A percentile compares a stretch with the other conserved stretches of the same genome.
phyloP scores from a whole-genome alignment of 2,329 filamentous ascomycete species.

The Calonectria pteridis region DNA sequence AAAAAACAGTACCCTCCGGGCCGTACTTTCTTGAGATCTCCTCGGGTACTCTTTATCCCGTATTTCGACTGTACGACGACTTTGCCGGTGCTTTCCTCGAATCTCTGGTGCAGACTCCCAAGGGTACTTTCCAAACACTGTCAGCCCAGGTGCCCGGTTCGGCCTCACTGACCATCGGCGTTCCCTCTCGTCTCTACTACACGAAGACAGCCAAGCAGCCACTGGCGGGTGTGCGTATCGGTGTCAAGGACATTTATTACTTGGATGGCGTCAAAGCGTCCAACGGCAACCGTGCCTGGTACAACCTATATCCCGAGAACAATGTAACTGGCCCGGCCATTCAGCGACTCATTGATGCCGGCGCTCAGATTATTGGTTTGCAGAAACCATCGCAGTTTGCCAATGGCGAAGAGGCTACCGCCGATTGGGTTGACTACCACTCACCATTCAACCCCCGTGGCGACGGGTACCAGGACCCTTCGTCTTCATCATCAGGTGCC shows the following conservation, averaged over 20 bases:
- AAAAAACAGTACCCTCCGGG: background rate
- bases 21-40: conserved; percentile 1
- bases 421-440: conserved; percentile 50
- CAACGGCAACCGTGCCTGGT: conserved; percentile 13
- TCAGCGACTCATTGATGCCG: conserved; percentile 20
- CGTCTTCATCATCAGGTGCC: conserved; percentile 58
- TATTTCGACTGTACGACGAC: background rate
- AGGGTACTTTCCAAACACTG: background rate
- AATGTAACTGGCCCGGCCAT: conserved; percentile 14
- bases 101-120: conserved; percentile 1
- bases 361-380: background rate
- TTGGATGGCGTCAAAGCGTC: conserved; percentile 19
- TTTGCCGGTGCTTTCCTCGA: conserved; percentile 2
- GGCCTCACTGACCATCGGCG: background rate
- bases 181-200: background rate
- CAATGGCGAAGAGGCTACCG: background rate
- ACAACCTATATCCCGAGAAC: background rate
- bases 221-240: conserved; percentile 6
- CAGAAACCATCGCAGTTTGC: conserved; percentile 34
- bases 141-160: background rate
- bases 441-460: conserved; percentile 60
- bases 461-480: conserved; percentile 61
- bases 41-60: background rate
- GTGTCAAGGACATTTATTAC: conserved; percentile 26
- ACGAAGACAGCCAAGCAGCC: background rate